Conservation (phyloP, 495 filamentous ascomycete species). For the Aspergillus taichungensis region DNA sequence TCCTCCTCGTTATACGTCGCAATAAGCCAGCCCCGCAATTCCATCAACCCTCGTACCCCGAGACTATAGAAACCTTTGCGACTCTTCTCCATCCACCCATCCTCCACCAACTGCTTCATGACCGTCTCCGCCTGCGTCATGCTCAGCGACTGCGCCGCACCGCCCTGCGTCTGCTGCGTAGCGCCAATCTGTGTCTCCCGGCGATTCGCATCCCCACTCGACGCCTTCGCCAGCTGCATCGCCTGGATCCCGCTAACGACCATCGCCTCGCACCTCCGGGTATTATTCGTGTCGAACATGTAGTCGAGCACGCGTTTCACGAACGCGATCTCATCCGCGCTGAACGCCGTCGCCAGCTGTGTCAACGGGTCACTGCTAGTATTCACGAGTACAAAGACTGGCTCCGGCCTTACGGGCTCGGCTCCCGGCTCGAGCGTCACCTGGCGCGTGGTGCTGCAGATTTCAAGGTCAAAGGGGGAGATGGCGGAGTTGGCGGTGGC, state of each 20-base stretch:
- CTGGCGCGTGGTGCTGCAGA: constrained; percentile 64
- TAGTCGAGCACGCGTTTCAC: constrained; percentile 80
- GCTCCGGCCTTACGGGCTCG: constrained; percentile 15
- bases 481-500: constrained; percentile 59
- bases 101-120: constrained; percentile 58
- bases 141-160: constrained; percentile 50
- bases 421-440: constrained; percentile 13
- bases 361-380: constrained; percentile 73
- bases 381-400: constrained; percentile 76
- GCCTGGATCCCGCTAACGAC: constrained; percentile 71
- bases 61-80: constrained; percentile 63
- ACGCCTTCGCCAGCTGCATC: constrained; percentile 31
- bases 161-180: constrained; percentile 29
- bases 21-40: constrained; percentile 72
- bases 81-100: constrained; percentile 79
- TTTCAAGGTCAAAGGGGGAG: constrained; percentile 78
- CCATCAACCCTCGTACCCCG: constrained; percentile 68
- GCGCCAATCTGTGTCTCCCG: constrained; percentile 25
- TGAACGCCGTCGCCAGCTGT: constrained; percentile 75
- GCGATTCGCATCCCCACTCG: constrained; percentile 20
- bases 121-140: constrained; percentile 68
- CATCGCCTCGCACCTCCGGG: constrained; percentile 64
- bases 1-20: constrained; percentile 75
- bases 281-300: constrained; percentile 88
- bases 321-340: constrained; percentile 81